Evolutionary conservation across 164 flowering plant genomes (phyloP).

Genomic region (Nelumbo lutea): DNA sequence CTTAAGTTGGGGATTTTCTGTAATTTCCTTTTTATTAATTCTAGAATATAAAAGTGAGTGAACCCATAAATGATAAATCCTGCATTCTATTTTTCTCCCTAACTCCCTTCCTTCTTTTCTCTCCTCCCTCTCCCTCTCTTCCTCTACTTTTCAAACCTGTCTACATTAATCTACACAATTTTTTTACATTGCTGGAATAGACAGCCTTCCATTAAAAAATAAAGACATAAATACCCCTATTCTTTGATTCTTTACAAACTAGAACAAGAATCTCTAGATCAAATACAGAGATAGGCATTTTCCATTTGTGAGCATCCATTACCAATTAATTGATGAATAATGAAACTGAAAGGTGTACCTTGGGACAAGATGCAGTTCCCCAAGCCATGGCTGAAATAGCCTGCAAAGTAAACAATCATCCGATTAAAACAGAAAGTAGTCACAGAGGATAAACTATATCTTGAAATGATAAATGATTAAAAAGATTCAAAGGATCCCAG

Average conservation of each 20-base stretch:
- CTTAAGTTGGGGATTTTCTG: too few relatives aligned
- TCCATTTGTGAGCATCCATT: neutral
- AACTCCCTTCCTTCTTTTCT: too few relatives aligned
- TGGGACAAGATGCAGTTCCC: slow-evolving; percentile 97
- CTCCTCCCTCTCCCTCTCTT: too few relatives aligned
- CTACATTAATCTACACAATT: too few relatives aligned
- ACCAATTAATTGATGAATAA: neutral
- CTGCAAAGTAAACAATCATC: slow-evolving; percentile 30
- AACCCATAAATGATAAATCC: too few relatives aligned
- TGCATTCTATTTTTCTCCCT: too few relatives aligned
- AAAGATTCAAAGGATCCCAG: slow-evolving; percentile 8
- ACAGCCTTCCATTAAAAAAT: too few relatives aligned
- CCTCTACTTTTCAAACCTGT: too few relatives aligned
- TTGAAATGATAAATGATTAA: neutral
- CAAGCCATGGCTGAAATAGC: slow-evolving; percentile 99
- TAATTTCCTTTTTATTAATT: too few relatives aligned
- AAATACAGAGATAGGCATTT: neutral
- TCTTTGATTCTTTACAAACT: neutral
- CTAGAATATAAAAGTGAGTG: too few relatives aligned
- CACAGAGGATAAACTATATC: neutral
- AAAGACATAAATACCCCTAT: too few relatives aligned
- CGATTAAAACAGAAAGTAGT: neutral
- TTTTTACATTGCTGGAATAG: too few relatives aligned
- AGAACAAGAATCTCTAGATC: neutral
- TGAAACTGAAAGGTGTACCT: slow-evolving; percentile 40